phyloP scores from a whole-genome alignment of 495 filamentous ascomycete genomes.

The Xylaria longipes region DNA sequence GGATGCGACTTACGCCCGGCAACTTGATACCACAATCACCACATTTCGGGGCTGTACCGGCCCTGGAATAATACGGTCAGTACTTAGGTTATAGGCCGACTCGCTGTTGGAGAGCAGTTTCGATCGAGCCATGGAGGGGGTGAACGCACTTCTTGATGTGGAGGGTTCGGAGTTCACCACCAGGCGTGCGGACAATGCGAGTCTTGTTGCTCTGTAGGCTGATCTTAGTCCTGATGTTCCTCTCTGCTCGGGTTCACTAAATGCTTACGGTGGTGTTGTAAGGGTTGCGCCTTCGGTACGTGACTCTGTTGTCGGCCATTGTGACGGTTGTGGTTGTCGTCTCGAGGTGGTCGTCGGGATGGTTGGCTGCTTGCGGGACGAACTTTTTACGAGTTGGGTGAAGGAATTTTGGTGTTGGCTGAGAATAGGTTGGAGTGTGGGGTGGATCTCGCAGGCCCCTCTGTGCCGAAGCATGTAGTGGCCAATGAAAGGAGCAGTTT shows the following conservation, averaged over 20 bases:
- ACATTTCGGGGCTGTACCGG: conserved; percentile 91
- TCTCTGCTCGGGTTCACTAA: conserved; percentile 28
- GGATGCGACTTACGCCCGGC: conserved; percentile 76
- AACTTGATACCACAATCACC: conserved; percentile 98
- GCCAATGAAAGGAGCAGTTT: conserved; percentile 15
- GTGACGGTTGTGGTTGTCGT: conserved; percentile 63
- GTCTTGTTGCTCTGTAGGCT: conserved; percentile 82
- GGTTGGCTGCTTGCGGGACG: conserved; percentile 46
- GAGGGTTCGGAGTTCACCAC: conserved; percentile 90
- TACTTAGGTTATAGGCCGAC: background rate
- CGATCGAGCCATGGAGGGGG: background rate
- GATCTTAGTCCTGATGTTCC: conserved; percentile 84
- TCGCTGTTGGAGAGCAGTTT: background rate
- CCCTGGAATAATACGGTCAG: conserved; percentile 17
- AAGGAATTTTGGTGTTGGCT: conserved; percentile 49
- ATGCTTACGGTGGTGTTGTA: conserved; percentile 59
- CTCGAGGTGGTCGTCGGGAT: conserved; percentile 35
- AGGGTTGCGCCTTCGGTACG: conserved; percentile 87
- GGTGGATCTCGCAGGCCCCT: conserved; percentile 38
- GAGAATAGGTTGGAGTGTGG: conserved; percentile 35
- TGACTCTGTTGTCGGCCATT: conserved; percentile 63
- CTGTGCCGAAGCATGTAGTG: conserved; percentile 32
- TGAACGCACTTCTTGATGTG: conserved; percentile 92
- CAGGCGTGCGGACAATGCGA: conserved; percentile 94
- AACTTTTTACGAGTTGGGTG: conserved; percentile 53